phyloP scores from a whole-genome alignment of 495 filamentous ascomycete genomes.

The Penicillium mononematosum region DNA sequence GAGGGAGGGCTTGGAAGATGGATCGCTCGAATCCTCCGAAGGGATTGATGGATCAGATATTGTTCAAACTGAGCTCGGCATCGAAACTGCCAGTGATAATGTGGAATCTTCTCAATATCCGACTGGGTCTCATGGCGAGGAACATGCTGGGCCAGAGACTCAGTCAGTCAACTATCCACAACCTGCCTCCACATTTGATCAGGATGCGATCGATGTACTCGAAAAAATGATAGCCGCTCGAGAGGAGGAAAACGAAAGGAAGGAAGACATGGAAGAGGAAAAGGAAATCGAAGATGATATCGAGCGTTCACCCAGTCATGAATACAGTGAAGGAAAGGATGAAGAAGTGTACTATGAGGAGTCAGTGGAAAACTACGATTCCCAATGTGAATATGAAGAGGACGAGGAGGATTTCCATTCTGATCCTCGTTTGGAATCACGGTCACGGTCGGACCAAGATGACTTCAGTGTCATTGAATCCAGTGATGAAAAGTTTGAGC shows the following conservation, averaged over 20 bases:
- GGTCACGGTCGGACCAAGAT: conserved; percentile 15
- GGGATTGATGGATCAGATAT: background rate
- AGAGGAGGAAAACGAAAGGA: background rate
- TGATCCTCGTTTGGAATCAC: background rate
- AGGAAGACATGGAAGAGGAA: background rate
- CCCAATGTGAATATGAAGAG: conserved; percentile 5
- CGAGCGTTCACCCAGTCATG: background rate
- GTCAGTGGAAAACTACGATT: conserved; percentile 5
- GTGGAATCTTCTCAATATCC: background rate
- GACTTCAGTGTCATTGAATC: conserved; percentile 12
- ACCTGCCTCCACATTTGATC: background rate
- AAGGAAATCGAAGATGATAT: background rate
- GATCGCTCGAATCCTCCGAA: background rate
- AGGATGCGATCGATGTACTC: conserved; percentile 8
- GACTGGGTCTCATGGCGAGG: background rate
- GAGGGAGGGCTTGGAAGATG: background rate
- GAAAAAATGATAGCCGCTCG: conserved; percentile 1
- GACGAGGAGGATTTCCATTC: background rate
- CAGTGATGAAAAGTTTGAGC: conserved; percentile 12
- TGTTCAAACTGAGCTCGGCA: background rate
- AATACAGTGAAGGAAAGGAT: background rate
- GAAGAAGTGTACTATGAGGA: conserved; percentile 12
- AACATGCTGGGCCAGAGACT: background rate
- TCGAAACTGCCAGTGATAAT: conserved; percentile 5
- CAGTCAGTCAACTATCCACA: background rate